These are phyloP conservation scores for Micractinium conductrix DNA, from an alignment of 139 green algal species.

Conservation along the genomic window DNA sequence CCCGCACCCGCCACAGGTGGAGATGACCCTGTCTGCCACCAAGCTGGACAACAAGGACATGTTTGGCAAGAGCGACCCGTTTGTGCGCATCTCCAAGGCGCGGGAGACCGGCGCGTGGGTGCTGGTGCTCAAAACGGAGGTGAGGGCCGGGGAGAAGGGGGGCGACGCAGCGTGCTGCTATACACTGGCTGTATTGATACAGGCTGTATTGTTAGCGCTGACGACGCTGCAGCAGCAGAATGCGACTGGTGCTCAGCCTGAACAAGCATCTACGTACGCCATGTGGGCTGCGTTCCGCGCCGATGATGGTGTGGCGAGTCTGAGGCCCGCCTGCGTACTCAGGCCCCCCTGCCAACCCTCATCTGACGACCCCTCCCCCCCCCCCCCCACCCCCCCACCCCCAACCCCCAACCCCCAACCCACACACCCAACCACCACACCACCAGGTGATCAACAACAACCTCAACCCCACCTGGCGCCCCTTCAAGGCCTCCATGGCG, in stretches of 20 bases:
- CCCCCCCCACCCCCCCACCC: neutral
- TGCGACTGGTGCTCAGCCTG: no score
- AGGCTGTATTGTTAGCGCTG: no score
- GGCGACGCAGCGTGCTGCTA: neutral
- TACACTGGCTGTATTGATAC: no score
- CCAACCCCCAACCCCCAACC: no score
- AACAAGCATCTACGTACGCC: no score
- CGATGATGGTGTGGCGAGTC: no score
- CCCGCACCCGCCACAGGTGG: neutral
- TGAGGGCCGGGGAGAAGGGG: slow-evolving; percentile 8
- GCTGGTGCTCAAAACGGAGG: slow-evolving; percentile 46
- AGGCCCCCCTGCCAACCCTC: no score
- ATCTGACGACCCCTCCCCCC: neutral
- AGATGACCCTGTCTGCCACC: slow-evolving; percentile 9
- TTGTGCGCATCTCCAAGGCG: slow-evolving; percentile 26
- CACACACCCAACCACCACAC: neutral
- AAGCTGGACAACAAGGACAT: slow-evolving; percentile 47
- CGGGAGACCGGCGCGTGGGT: slow-evolving; percentile 33
- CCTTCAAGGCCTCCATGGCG: slow-evolving; percentile 25
- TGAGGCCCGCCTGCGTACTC: no score
- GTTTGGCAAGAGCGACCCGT: slow-evolving; percentile 31
- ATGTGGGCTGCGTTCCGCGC: no score
- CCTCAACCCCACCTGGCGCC: slow-evolving; percentile 48
- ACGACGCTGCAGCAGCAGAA: no score
- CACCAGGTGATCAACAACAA: slow-evolving; percentile 43